Conservation (phyloP, 1,284 basidiomycete species). For the Mycosarcoma maydis region DNA sequence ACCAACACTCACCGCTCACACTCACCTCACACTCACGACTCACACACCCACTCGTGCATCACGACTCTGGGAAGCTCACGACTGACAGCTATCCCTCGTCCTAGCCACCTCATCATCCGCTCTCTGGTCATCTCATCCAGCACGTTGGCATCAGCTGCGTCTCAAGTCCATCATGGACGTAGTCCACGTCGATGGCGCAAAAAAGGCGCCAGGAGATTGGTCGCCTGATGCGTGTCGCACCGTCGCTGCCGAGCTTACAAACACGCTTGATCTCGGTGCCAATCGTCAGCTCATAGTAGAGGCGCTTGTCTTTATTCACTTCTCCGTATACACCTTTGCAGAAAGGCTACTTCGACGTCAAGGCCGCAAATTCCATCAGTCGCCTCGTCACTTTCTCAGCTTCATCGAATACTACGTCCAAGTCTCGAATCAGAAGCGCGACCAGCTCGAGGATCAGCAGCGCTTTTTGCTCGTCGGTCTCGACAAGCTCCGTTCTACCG, state of each 20-base stretch:
- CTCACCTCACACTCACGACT: too few species aligned
- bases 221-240: constrained; percentile 65
- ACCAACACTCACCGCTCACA: too few species aligned
- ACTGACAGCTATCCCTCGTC: not conserved
- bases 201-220: constrained; percentile 65
- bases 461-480: constrained; percentile 97
- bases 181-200: constrained; percentile 40
- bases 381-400: constrained; percentile 96
- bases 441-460: constrained; percentile 97
- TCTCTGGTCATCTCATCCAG: not conserved
- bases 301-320: constrained; percentile 90
- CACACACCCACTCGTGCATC: too few species aligned
- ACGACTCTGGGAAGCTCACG: too few species aligned
- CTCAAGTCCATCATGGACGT: constrained; percentile 35
- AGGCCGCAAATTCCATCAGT: constrained; percentile 95
- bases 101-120: not conserved
- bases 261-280: constrained; percentile 61
- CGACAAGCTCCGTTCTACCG: constrained; percentile 94
- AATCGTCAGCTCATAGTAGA: constrained; percentile 76
- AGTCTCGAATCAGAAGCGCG: constrained; percentile 97
- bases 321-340: constrained; percentile 88
- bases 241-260: constrained; percentile 61
- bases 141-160: not conserved
- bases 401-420: constrained; percentile 98
- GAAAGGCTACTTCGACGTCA: constrained; percentile 87